These are phyloP conservation scores for Aotearoamyces nothofagi DNA, from an alignment of 2,329 filamentous ascomycete species.

Conservation along the genomic window DNA sequence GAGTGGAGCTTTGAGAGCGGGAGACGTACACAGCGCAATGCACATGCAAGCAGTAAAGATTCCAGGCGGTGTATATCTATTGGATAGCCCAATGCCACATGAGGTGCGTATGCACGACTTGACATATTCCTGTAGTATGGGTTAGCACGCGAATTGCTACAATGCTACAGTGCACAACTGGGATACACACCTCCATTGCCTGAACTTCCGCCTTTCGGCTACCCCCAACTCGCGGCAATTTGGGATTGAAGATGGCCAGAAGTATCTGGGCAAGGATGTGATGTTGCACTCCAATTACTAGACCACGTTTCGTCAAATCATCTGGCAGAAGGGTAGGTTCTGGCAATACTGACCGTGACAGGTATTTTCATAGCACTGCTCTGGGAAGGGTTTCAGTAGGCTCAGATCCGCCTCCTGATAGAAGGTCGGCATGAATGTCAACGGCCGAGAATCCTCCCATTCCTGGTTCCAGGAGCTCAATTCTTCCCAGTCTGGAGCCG, in stretches of 20 bases:
- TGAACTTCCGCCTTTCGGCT: constrained; percentile 22
- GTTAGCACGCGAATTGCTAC: no score
- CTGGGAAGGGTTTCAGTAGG: constrained; percentile 31
- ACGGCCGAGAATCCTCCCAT: constrained; percentile 31
- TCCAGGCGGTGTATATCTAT: constrained; percentile 36
- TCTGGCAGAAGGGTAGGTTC: constrained; percentile 1
- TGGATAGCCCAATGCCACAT: constrained; percentile 42
- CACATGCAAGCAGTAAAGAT: constrained; percentile 41
- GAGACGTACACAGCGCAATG: constrained; percentile 33
- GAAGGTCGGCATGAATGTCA: constrained; percentile 39
- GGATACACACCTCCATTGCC: constrained; percentile 25
- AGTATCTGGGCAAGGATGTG: constrained; percentile 41
- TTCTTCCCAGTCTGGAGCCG: constrained; percentile 24
- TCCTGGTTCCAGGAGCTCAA: constrained; percentile 28
- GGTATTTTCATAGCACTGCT: constrained; percentile 39
- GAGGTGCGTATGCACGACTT: constrained; percentile 32
- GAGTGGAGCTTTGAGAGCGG: no score
- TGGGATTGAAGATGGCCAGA: constrained; percentile 38
- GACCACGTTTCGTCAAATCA: neutral
- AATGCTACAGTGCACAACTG: no score
- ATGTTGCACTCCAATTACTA: constrained; percentile 44
- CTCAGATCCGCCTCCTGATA: constrained; percentile 21
- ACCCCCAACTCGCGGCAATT: constrained; percentile 31
- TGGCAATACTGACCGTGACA: constrained; percentile 30
- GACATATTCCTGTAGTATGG: constrained; percentile 23